These are phyloP conservation scores for Colletotrichum orbiculare DNA, from an alignment of 2,329 filamentous ascomycete genomes.

Conservation along the genomic window DNA sequence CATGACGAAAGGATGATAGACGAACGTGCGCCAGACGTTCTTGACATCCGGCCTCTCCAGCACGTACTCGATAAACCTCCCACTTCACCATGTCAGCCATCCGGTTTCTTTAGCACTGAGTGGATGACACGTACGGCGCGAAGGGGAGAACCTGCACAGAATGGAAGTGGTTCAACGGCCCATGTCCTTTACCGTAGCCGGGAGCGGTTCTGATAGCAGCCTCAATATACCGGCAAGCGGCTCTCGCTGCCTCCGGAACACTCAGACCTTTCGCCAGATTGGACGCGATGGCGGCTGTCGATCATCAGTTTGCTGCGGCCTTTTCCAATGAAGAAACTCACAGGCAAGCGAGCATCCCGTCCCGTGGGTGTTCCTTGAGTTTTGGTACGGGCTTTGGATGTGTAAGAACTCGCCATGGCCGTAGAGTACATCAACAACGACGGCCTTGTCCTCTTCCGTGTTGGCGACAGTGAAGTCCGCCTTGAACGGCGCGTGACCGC, in stretches of 20 bases:
- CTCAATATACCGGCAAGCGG: conserved; percentile 78
- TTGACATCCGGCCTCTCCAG: conserved; percentile 80
- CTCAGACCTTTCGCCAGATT: conserved; percentile 71
- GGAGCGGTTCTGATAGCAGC: conserved; percentile 75
- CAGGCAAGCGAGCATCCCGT: conserved; percentile 95
- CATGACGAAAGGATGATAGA: conserved; percentile 85
- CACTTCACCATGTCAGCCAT: conserved; percentile 55
- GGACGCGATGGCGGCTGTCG: conserved; percentile 79
- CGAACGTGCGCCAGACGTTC: conserved; percentile 78
- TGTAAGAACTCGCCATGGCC: conserved; percentile 66
- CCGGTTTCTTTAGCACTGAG: not conserved
- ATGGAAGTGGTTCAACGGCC: conserved; percentile 84
- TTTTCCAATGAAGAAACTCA: conserved; percentile 53
- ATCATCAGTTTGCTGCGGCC: conserved; percentile 3
- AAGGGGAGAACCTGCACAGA: conserved; percentile 76
- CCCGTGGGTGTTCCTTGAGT: conserved; percentile 87
- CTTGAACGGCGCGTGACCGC: conserved; percentile 86
- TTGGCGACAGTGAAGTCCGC: conserved; percentile 69
- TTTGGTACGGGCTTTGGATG: conserved; percentile 77
- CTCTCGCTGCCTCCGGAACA: conserved; percentile 69
- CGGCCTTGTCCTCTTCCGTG: conserved; percentile 66
- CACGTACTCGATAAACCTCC: conserved; percentile 85
- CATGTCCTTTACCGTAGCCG: conserved; percentile 73
- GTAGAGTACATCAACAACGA: conserved; percentile 82
- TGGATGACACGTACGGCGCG: conserved; percentile 60